Conservation (phyloP, 1,284 basidiomycete genomes). For the Apiotrichum domesticum region DNA sequence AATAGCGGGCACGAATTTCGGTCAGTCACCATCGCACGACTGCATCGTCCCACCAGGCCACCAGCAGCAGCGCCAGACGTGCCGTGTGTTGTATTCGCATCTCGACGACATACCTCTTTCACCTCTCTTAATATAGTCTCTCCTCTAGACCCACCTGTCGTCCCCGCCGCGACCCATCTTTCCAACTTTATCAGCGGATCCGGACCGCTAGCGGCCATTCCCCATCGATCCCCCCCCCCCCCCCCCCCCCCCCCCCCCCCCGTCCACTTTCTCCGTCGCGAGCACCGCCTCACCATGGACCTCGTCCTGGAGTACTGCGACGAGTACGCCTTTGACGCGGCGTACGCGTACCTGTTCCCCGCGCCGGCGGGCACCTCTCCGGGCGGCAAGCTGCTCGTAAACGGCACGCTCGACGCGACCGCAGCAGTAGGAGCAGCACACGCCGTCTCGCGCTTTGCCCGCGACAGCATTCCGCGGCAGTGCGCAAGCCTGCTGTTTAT, state of each 20-base stretch:
- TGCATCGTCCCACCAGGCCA: conserved; percentile 3
- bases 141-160: too few relatives aligned
- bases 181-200: too few relatives aligned
- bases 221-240: background rate
- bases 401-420: conserved; percentile 1
- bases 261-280: background rate
- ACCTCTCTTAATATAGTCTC: too few relatives aligned
- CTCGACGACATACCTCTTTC: too few relatives aligned
- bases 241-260: background rate
- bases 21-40: conserved; percentile 10
- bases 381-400: conserved; percentile 1
- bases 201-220: too few relatives aligned
- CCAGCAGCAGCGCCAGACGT: too few relatives aligned
- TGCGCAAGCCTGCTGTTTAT: conserved; percentile 65
- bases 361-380: conserved; percentile 47
- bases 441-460: conserved; percentile 43
- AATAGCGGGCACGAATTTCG: background rate
- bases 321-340: conserved; percentile 66
- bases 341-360: conserved; percentile 70
- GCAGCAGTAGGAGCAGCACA: background rate
- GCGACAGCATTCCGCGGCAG: conserved; percentile 75
- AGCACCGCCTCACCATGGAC: conserved; percentile 60
- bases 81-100: too few relatives aligned
- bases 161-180: too few relatives aligned
- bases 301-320: conserved; percentile 67